Evolutionary conservation across 768 basidiomycete genomes (phyloP).

Genomic region (Agaricus sinodeliciosus): DNA sequence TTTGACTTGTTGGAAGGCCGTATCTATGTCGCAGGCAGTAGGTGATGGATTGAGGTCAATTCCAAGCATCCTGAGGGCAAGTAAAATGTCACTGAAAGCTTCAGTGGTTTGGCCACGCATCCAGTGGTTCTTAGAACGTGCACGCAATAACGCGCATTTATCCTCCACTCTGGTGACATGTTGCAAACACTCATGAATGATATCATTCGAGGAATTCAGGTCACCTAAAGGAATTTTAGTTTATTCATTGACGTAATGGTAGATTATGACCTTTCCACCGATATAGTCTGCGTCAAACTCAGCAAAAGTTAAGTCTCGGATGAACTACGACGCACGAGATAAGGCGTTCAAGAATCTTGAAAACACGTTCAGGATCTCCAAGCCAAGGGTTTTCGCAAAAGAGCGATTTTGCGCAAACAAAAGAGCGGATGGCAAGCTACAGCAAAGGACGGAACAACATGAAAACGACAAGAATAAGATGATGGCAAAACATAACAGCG

Average conservation of each 20-base stretch:
- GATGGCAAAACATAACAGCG: background rate
- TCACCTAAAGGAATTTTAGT: slow-evolving; percentile 34
- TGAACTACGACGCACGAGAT: slow-evolving; percentile 44
- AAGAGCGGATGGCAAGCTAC: slow-evolving; percentile 58
- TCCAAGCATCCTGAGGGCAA: slow-evolving; percentile 54
- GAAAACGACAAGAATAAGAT: background rate
- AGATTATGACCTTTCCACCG: slow-evolving; percentile 54
- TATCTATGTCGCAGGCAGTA: slow-evolving; percentile 45
- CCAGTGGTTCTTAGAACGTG: slow-evolving; percentile 61
- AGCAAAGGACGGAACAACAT: background rate
- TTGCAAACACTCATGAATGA: slow-evolving; percentile 47
- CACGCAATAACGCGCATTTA: slow-evolving; percentile 46
- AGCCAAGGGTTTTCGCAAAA: slow-evolving; percentile 50
- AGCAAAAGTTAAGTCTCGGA: background rate
- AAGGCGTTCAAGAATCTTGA: slow-evolving; percentile 47
- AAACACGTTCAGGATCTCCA: slow-evolving; percentile 39
- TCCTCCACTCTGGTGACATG: slow-evolving; percentile 47
- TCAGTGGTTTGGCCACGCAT: slow-evolving; percentile 47
- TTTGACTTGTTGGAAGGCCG: slow-evolving; percentile 65
- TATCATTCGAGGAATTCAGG: slow-evolving; percentile 41
- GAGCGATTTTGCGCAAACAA: slow-evolving; percentile 51
- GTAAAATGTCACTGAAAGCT: slow-evolving; percentile 51
- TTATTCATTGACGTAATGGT: background rate
- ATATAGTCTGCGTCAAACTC: slow-evolving; percentile 34
- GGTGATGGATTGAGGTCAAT: slow-evolving; percentile 53